phyloP scores from a whole-genome alignment of 352 stramenopile genomes.

The Phytophthora ohioensis region DNA sequence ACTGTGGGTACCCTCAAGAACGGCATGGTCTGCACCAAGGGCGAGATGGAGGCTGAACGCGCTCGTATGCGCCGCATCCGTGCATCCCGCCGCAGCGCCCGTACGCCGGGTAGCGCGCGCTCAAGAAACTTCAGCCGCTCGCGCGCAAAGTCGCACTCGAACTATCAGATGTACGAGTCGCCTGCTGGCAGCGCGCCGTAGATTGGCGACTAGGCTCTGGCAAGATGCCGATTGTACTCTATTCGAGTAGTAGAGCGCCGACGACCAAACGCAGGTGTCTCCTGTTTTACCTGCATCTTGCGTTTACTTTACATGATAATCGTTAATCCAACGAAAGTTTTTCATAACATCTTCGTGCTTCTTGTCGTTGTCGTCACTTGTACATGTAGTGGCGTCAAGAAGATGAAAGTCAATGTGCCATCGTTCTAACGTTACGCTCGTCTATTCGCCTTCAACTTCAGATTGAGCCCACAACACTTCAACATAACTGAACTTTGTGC shows the following conservation, averaged over 20 bases:
- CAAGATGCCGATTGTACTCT: constrained; percentile 36
- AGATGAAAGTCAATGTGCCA: constrained; percentile 12
- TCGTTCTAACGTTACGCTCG: constrained; percentile 7
- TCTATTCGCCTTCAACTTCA: constrained; percentile 26
- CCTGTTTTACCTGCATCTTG: constrained; percentile 41
- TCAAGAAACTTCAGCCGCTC: constrained; percentile 74
- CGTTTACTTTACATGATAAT: constrained; percentile 38
- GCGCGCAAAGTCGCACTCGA: constrained; percentile 70
- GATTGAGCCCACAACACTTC: constrained; percentile 18
- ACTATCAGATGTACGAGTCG: constrained; percentile 77
- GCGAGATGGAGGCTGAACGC: constrained; percentile 64
- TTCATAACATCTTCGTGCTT: constrained; percentile 2
- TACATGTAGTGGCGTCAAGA: not conserved
- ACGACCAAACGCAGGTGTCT: constrained; percentile 3
- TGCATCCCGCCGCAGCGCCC: constrained; percentile 56
- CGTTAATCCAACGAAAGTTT: constrained; percentile 38
- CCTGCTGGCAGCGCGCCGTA: constrained; percentile 60
- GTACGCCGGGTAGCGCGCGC: constrained; percentile 65
- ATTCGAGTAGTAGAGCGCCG: constrained; percentile 26
- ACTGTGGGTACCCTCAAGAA: constrained; percentile 66
- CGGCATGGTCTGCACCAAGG: constrained; percentile 76
- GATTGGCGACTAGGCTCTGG: constrained; percentile 27
- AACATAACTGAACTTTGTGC: constrained; percentile 16
- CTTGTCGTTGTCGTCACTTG: constrained; percentile 9
- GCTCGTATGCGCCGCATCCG: constrained; percentile 59